Evolutionary conservation across 2,329 filamentous ascomycete genomes (phyloP).

Genomic region (Diaporthe amygdali): DNA sequence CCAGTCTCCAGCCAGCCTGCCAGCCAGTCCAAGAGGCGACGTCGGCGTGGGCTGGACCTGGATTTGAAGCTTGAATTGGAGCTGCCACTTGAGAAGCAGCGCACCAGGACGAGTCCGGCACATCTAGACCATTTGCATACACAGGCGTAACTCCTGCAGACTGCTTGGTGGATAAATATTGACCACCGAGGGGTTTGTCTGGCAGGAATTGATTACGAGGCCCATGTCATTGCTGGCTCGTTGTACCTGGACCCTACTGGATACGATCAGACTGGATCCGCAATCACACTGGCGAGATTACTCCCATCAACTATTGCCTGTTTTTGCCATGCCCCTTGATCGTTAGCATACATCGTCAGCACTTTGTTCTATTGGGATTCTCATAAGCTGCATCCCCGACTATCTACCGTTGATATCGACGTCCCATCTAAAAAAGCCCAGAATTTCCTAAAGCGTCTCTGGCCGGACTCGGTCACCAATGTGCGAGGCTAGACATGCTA

Average conservation of each 20-base stretch:
- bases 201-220: constrained; percentile 21
- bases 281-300: constrained; percentile 27
- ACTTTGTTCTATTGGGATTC: constrained; percentile 3
- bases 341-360: background rate
- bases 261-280: constrained; percentile 19
- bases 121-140: background rate
- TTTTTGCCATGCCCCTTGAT: constrained; percentile 11
- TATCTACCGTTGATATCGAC: background rate
- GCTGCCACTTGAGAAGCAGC: background rate
- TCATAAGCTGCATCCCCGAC: background rate
- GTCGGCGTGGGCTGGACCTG: background rate
- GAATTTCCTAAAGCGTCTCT: background rate
- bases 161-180: background rate
- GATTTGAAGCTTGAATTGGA: background rate
- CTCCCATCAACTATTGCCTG: constrained; percentile 11
- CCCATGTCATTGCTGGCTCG: background rate
- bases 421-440: background rate
- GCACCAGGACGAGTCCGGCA: background rate
- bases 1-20: too few species aligned
- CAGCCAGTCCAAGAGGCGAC: background rate
- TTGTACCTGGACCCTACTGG: background rate
- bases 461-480: background rate
- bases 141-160: background rate
- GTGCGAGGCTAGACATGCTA: background rate
- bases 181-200: background rate